phyloP scores from a whole-genome alignment of 257 asterid genomes.

The Catharanthus roseus region DNA sequence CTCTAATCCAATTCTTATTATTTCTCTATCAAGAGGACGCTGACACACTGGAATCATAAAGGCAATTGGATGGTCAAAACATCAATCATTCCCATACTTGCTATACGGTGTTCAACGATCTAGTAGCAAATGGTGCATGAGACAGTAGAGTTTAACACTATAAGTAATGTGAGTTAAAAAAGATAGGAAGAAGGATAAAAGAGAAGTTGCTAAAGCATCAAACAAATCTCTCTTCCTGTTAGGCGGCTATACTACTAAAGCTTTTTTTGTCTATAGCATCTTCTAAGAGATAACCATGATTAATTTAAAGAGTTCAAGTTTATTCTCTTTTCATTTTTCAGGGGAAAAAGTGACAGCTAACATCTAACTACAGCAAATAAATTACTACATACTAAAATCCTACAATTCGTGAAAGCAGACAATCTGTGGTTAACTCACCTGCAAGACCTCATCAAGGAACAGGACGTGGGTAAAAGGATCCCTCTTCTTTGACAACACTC shows the following conservation, averaged over 20 bases:
- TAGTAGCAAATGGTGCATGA: not conserved
- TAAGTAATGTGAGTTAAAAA: not conserved
- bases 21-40: not conserved
- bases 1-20: not conserved
- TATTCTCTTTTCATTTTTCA: too few species aligned
- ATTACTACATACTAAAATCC: not conserved
- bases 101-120: not conserved
- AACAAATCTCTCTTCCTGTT: not conserved
- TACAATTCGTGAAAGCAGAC: not conserved
- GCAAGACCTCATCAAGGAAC: conserved; percentile 87
- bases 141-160: not conserved
- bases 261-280: not conserved
- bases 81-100: not conserved
- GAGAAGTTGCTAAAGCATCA: not conserved
- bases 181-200: not conserved
- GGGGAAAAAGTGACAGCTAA: not conserved
- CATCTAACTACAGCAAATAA: not conserved
- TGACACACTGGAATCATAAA: not conserved
- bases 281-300: not conserved
- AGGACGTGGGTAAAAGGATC: conserved; percentile 95
- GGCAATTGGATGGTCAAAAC: not conserved
- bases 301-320: too few species aligned
- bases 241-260: not conserved
- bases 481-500: conserved; percentile 92
- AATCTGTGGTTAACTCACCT: conserved; percentile 34